Conservation (phyloP, 257 asterid genomes). For the Petrea volubilis region DNA sequence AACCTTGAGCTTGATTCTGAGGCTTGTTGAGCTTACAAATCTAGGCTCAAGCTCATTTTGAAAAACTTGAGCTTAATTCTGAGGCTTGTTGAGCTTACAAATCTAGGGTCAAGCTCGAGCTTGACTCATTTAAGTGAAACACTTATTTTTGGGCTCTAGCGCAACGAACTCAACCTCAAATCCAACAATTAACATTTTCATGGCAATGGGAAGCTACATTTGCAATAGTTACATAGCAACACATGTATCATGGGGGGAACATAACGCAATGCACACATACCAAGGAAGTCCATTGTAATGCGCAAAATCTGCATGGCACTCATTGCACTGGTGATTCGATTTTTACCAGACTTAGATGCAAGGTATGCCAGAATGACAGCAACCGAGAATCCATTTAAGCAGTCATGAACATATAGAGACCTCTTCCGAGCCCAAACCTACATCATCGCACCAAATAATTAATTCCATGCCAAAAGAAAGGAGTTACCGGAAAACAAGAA, state of each 20-base stretch:
- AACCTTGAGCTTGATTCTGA: no score
- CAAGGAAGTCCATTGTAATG: constrained; percentile 78
- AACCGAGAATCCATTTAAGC: constrained; percentile 82
- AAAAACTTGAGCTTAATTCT: no score
- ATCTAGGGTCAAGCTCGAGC: no score
- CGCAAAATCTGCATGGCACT: constrained; percentile 83
- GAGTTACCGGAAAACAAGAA: constrained; percentile 15
- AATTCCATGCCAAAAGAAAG: constrained; percentile 11
- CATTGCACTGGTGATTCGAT: constrained; percentile 70
- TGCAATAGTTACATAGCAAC: background rate
- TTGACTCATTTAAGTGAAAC: no score
- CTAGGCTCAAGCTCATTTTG: no score
- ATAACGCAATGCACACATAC: constrained; percentile 40
- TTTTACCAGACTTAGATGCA: constrained; percentile 67
- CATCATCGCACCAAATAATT: constrained; percentile 29
- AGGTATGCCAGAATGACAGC: constrained; percentile 74
- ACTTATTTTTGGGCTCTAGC: no score
- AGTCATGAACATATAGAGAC: constrained; percentile 77
- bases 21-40: no score
- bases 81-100: no score
- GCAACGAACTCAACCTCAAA: background rate
- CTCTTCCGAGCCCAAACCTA: constrained; percentile 94
- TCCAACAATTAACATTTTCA: constrained; percentile 14
- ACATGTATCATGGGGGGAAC: background rate
- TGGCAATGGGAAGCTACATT: constrained; percentile 10